Evolutionary conservation across 2,329 filamentous ascomycete genomes (phyloP), one percentile per base, ranked within the genome.

Genomic region (Fusarium poae): DNA sequence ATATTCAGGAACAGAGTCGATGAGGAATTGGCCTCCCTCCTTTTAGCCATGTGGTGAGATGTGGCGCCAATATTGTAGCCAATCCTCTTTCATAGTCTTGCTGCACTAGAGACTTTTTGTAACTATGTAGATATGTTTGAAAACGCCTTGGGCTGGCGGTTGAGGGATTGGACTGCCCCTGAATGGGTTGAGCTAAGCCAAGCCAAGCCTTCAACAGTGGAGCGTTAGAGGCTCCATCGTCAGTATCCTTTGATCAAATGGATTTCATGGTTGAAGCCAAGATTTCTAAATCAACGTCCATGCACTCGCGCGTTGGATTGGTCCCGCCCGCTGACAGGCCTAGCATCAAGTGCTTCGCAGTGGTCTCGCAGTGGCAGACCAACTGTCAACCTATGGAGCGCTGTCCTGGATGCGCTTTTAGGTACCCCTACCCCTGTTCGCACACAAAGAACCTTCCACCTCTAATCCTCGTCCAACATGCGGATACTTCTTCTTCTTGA

Each of bases 401-500:
- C 27, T 39, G 48, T 51, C 32, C 10, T 34, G 21, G 27, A 27
- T 50, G 48, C 23, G 35, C 12, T 39, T 35, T 35, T 18, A 18
- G 27, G n/a, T 15, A 21, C 35, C 35, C 35, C 35, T n/a, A 10
- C 32, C 35, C 56, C 15, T 34, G 55, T 67, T 72, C 57, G 57
- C 67, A 71, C 67, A 71, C 64, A 71, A 62, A 56, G 57, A 43
- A 43, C 42, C 55, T 70, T 64, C 71, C 68, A 63, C 68, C 40
- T 69, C 65, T 51, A 45, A 56, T 58, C 53, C 52, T 68, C 63
- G 67, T 69, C 65, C 65, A 65, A 67, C 72, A 62, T 39, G 35
- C 35, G 35, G 11, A 39, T 50, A 53, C 55, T 60, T 63, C 61
- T 72, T 68, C 54, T 34, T 66, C 54, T 63, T 70, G 54, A 67